Percentiles rank a stretch among this genome's conserved stretches.
phyloP scores from a whole-genome alignment of 2,329 filamentous ascomycete species.

The Incumbomyces lentus region DNA sequence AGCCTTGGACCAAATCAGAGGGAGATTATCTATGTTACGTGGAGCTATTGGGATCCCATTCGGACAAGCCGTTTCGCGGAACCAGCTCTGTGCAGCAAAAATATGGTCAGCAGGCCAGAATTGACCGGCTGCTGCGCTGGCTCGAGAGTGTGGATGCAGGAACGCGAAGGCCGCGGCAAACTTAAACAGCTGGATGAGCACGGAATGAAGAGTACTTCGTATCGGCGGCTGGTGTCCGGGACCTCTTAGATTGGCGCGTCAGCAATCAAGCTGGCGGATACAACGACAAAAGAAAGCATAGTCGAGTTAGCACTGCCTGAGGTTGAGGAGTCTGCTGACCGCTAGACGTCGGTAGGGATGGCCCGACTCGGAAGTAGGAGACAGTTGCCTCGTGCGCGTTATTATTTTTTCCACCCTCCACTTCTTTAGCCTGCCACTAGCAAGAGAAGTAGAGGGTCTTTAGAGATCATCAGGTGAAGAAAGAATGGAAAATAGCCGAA shows the following conservation, averaged over 20 bases:
- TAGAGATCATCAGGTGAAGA: neutral
- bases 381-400: neutral
- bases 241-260: neutral
- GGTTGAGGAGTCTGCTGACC: neutral
- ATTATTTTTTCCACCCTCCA: neutral
- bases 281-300: neutral
- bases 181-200: neutral
- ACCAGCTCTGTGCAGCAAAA: neutral
- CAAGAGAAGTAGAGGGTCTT: neutral
- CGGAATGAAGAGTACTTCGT: neutral
- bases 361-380: neutral
- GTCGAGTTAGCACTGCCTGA: neutral
- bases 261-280: neutral
- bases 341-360: neutral
- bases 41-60: neutral
- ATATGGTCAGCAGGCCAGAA: conserved; percentile 6
- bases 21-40: neutral
- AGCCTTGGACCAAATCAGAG: conserved; percentile 1
- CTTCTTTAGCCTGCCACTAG: neutral
- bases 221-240: neutral
- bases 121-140: conserved; percentile 2
- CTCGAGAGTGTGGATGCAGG: conserved; percentile 1
- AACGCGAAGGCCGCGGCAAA: conserved; percentile 1
- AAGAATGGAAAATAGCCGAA: conserved; percentile 1
- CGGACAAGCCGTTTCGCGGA: neutral